Conservation (phyloP, 768 basidiomycete genomes). For the Psilocybe cubensis region DNA sequence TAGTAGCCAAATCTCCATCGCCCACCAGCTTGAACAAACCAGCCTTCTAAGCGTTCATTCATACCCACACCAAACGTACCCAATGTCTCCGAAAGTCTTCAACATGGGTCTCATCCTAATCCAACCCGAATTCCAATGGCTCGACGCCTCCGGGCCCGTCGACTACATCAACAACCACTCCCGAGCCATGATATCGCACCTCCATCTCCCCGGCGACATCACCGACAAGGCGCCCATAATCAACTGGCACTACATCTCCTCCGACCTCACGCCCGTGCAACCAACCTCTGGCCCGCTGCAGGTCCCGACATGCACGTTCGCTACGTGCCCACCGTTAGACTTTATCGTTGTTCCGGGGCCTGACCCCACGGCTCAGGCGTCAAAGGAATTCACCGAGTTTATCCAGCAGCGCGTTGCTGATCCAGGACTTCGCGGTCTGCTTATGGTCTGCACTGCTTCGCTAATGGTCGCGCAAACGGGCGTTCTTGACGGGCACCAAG, state of each 20-base stretch:
- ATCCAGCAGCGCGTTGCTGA: slow-evolving; percentile 17
- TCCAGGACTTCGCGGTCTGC: slow-evolving; percentile 18
- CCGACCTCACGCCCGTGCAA: slow-evolving; percentile 15
- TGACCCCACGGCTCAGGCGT: slow-evolving; percentile 11
- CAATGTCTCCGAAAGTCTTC: not conserved
- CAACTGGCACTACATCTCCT: slow-evolving; percentile 27
- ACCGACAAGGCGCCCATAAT: slow-evolving; percentile 22
- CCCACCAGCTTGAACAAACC: too few relatives aligned
- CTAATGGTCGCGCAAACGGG: slow-evolving; percentile 23
- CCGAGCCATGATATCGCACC: not conserved
- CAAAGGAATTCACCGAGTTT: slow-evolving; percentile 19
- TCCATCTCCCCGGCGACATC: slow-evolving; percentile 2
- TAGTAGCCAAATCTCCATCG: too few relatives aligned
- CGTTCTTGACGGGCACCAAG: slow-evolving; percentile 24
- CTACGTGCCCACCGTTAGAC: slow-evolving; percentile 24
- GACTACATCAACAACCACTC: slow-evolving; percentile 27
- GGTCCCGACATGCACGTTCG: slow-evolving; percentile 23
- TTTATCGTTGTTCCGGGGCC: slow-evolving; percentile 29
- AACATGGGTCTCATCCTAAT: slow-evolving; percentile 21
- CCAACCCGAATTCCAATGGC: slow-evolving; percentile 23
- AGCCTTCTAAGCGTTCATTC: not conserved
- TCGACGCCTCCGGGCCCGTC: slow-evolving; percentile 25
- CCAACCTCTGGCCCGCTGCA: slow-evolving; percentile 23
- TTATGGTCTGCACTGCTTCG: slow-evolving; percentile 26
- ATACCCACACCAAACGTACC: not conserved